Base-by-base conservation (phyloP, 805 yeast species). In the Cyberlindnera mycetangii region DNA sequence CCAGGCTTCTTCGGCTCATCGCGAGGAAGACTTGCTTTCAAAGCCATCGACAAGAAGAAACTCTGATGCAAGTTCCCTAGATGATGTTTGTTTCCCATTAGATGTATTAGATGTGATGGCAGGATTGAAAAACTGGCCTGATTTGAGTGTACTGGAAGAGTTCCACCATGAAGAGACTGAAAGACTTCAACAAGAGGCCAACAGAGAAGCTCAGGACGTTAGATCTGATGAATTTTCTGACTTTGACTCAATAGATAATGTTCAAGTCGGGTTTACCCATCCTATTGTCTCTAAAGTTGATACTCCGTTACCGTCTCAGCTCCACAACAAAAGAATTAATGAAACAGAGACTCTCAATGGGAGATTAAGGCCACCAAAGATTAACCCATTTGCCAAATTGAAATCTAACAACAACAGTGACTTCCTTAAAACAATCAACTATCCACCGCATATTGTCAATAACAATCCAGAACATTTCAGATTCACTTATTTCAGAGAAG, bases 401-500 rank as follows among this genome's bases (percentile, higher is more conserved):
- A n/a, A n/a, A n/a, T n/a, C n/a, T n/a, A n/a, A 76, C 47, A 71
- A 5, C 36, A 54, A 56, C 39, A 39, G 53, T 7, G 58, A 53
- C 3, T 53, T 53, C 47, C 37, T 58, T 9, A 51, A 49, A 21
- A 59, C 57, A 1, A 61, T 55, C 17, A 56, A 69, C 44, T 70
- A 70, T 41, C 75, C 75, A 14, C 74, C 73, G 4, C 74, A 70
- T 41, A 70, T 71, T 36, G 61, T 70, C 19, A 65, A 69, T 27
- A 71, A 70, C 49, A 69, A 72, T 37, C 74, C 73, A 14, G 79
- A 76, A 45, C 79, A 78, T 49, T 81, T 80, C 61, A 71, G 98
- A 51, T 92, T 87, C 68, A 89, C 98, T 0, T 92, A 92, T 60
- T 92, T 93, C 65, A 74, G 98, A 52, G 96, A 89, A 51, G 95